Evolutionary conservation across 2,329 filamentous ascomycete species (phyloP).

Genomic region (Parafenestella ontariensis): DNA sequence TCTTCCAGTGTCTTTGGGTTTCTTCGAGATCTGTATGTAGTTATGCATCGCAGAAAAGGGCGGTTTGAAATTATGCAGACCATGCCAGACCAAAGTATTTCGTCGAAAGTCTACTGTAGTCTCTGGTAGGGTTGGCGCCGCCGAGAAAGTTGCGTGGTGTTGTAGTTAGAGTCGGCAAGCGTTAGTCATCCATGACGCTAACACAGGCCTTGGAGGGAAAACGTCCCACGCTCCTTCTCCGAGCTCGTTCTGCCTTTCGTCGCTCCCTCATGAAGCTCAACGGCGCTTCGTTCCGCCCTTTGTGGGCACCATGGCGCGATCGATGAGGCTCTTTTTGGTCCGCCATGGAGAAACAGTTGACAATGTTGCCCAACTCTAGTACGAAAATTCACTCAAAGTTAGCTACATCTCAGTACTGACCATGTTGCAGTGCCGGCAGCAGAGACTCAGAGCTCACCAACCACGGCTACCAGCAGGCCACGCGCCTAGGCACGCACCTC

Average conservation of each 20-base stretch:
- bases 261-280: conserved; percentile 21
- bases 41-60: too few species aligned
- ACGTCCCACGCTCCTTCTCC: conserved; percentile 1
- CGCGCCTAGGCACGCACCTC: conserved; percentile 71
- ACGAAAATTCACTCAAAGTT: conserved; percentile 27
- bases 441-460: conserved; percentile 82
- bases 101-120: too few species aligned
- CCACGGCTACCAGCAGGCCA: conserved; percentile 82
- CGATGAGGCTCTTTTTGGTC: conserved; percentile 75
- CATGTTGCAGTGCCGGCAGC: conserved; percentile 71
- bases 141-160: too few species aligned
- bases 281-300: conserved; percentile 14
- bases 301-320: conserved; percentile 32
- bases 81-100: too few species aligned
- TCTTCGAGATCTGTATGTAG: too few species aligned
- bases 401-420: conserved; percentile 30
- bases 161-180: background rate
- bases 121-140: too few species aligned
- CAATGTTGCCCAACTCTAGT: conserved; percentile 82
- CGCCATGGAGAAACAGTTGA: conserved; percentile 91
- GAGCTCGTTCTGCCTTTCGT: conserved; percentile 3
- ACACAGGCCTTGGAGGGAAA: conserved; percentile 16
- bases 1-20: too few species aligned
- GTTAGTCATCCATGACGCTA: conserved; percentile 19
- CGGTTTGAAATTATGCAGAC: too few species aligned